Percentiles rank a stretch among this genome's conserved stretches.
These are phyloP conservation scores for Ganoderma resinaceum DNA, from an alignment of 1,284 basidiomycete species.

Conservation along the genomic window DNA sequence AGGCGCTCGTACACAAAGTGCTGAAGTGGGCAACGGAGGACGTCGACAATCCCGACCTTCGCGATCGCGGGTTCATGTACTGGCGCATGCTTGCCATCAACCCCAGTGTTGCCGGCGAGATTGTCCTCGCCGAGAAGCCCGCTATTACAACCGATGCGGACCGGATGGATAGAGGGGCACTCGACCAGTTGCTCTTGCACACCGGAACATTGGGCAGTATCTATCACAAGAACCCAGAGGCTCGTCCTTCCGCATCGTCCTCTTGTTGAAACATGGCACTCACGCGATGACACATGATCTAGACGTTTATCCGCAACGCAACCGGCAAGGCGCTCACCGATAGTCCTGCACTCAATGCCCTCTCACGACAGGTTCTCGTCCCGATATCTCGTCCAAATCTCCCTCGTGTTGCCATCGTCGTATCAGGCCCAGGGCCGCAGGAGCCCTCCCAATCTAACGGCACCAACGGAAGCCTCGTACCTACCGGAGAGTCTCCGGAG, in stretches of 20 bases:
- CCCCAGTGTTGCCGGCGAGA: slow-evolving; percentile 86
- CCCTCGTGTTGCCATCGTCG: slow-evolving; percentile 52
- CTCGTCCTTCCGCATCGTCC: slow-evolving; percentile 41
- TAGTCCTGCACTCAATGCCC: slow-evolving; percentile 78
- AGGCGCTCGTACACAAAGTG: slow-evolving; percentile 93
- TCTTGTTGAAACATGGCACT: slow-evolving; percentile 1
- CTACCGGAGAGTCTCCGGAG: slow-evolving; percentile 14
- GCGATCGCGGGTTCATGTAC: slow-evolving; percentile 99
- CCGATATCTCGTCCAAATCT: slow-evolving; percentile 60
- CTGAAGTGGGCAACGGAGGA: slow-evolving; percentile 98
- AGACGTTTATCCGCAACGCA: slow-evolving; percentile 88
- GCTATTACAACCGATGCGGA: slow-evolving; percentile 98
- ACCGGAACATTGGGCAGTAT: slow-evolving; percentile 87
- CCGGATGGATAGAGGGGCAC: slow-evolving; percentile 93
- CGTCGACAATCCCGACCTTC: slow-evolving; percentile 95
- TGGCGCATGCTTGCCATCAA: slow-evolving; percentile 97
- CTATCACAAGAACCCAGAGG: slow-evolving; percentile 91
- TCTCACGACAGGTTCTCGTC: slow-evolving; percentile 77
- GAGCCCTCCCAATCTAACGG: slow-evolving; percentile 45
- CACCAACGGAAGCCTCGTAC: slow-evolving; percentile 19
- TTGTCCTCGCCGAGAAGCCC: slow-evolving; percentile 95
- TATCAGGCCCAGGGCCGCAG: slow-evolving; percentile 73
- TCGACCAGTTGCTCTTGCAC: slow-evolving; percentile 88
- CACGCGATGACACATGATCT: slow-evolving; percentile 1
- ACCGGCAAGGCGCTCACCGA: slow-evolving; percentile 76